Base-by-base conservation (phyloP, 2,329 filamentous ascomycete species). In the Aspergillus eucalypticola region DNA sequence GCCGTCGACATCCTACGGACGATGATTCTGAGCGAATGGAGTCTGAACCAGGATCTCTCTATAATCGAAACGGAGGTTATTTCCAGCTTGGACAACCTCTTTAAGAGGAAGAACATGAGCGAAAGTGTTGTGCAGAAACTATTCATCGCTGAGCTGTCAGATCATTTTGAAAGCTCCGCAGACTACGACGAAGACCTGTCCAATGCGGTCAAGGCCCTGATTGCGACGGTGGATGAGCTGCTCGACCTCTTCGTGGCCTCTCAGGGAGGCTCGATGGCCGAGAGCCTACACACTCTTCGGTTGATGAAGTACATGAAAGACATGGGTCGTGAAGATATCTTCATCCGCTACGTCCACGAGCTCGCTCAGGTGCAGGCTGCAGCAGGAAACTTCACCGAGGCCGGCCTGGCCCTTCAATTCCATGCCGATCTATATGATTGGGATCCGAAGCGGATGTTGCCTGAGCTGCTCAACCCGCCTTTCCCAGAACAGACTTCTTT, bases 21-120 rank as follows among this genome's bases (percentile, higher is more conserved):
- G 2, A 99, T 99, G 95, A 96, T 99, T 69, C 88, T 98, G 66
- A 96, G 93, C 77, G 95, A 99, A 76, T 99, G 95, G 95, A 93
- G 92, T 15, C 78, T 99, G 64, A 97, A 92, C 72, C 91, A 96
- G 73, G 94, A 98, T 73, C 79, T 99, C 51, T 90, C 90, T 2
- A 88, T 95, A 51, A 90, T 99, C 54, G 93, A 98, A 76, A 95
- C 92, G 2, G 95, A 97, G 76, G 93, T 98, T 81, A 96, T 99
- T 68, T 94, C 97, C 70, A 96, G 91, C 66, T 79, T 99, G 56
- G 95, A 99, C 72, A 83, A 85, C 23, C 86, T 96, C 55, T 97
- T 97, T 82, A 96, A 97, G 77, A 86, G 89, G 7, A 95, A 93
- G 77, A 88, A 89, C 5, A 82, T 96, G 71, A 96, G 90, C 0